Conservation (phyloP, 2,329 filamentous ascomycete species). For the Sordariomycetes sp. region DNA sequence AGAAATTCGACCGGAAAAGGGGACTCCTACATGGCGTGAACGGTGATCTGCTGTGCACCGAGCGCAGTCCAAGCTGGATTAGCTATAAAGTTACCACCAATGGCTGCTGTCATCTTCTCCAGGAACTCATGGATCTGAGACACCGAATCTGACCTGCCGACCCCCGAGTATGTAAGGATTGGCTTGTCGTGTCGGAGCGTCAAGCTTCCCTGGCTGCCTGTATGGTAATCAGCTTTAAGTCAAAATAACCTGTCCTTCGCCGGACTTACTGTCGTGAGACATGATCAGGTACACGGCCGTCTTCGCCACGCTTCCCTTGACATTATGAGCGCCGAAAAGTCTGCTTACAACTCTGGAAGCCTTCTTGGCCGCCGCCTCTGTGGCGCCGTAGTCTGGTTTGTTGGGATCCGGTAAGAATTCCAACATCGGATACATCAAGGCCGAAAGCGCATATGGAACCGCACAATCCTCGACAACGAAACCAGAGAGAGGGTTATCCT, state of each 20-base stretch:
- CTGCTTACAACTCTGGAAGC: slow-evolving; percentile 28
- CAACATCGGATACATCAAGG: slow-evolving; percentile 47
- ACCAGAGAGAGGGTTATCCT: slow-evolving; percentile 47
- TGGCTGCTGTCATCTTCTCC: slow-evolving; percentile 41
- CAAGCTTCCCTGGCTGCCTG: slow-evolving; percentile 49
- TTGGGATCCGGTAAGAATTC: slow-evolving; percentile 33
- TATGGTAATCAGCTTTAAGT: too few species aligned
- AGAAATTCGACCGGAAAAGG: too few species aligned
- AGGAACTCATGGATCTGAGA: slow-evolving; percentile 42
- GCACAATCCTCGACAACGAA: slow-evolving; percentile 57
- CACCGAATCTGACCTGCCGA: slow-evolving; percentile 46
- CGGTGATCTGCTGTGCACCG: slow-evolving; percentile 50
- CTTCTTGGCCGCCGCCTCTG: background rate
- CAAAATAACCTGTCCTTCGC: too few species aligned
- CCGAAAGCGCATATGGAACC: slow-evolving; percentile 46
- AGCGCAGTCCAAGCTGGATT: slow-evolving; percentile 49
- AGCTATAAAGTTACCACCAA: slow-evolving; percentile 51
- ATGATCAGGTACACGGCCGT: slow-evolving; percentile 59
- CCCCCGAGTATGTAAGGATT: slow-evolving; percentile 49
- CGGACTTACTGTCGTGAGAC: slow-evolving; percentile 53
- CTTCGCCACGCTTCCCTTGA: slow-evolving; percentile 44
- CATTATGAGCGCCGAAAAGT: slow-evolving; percentile 49
- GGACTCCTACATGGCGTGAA: slow-evolving; percentile 49
- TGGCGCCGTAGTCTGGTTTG: slow-evolving; percentile 4
- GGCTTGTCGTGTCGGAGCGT: slow-evolving; percentile 51